Evolutionary conservation across 805 yeast genomes (phyloP).

Genomic region (Zygosaccharomyces lentus): DNA sequence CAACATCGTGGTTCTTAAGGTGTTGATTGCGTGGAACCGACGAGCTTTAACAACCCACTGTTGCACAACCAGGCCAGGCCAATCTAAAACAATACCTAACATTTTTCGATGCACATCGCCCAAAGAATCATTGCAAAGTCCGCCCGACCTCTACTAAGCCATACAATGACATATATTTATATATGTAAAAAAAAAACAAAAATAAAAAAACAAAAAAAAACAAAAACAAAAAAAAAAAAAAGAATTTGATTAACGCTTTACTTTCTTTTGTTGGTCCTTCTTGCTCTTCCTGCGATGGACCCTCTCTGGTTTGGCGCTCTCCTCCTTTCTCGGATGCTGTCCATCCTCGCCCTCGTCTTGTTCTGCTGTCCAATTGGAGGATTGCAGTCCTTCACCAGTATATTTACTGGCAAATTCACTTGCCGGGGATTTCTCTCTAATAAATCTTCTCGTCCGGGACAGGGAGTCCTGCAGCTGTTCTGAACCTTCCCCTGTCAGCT

Average conservation of each 20-base stretch:
- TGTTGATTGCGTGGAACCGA: too few species aligned
- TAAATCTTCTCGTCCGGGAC: constrained; percentile 15
- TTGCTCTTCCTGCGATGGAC: neutral
- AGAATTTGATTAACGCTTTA: neutral
- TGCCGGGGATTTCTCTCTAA: constrained; percentile 32
- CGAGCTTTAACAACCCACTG: too few species aligned
- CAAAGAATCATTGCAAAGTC: neutral
- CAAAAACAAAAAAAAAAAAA: neutral
- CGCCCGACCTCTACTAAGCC: neutral
- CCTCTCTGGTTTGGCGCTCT: neutral
- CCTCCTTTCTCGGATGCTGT: neutral
- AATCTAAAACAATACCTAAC: too few species aligned
- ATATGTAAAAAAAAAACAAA: neutral
- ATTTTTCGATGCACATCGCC: neutral
- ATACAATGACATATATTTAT: neutral
- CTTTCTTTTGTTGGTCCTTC: constrained; percentile 1
- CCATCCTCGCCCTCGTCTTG: neutral
- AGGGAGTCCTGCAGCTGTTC: constrained; percentile 38
- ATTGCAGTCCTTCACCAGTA: constrained; percentile 19
- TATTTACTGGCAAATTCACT: constrained; percentile 32
- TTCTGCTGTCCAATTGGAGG: neutral
- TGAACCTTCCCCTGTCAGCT: constrained; percentile 39
- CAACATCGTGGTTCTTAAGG: too few species aligned
- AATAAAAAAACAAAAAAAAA: neutral
- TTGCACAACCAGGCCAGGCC: too few species aligned